Percentiles rank a stretch among this genome's conserved stretches.
These are phyloP conservation scores for Termitomyces sp. DNA, from an alignment of 768 basidiomycete genomes.

Conservation along the genomic window DNA sequence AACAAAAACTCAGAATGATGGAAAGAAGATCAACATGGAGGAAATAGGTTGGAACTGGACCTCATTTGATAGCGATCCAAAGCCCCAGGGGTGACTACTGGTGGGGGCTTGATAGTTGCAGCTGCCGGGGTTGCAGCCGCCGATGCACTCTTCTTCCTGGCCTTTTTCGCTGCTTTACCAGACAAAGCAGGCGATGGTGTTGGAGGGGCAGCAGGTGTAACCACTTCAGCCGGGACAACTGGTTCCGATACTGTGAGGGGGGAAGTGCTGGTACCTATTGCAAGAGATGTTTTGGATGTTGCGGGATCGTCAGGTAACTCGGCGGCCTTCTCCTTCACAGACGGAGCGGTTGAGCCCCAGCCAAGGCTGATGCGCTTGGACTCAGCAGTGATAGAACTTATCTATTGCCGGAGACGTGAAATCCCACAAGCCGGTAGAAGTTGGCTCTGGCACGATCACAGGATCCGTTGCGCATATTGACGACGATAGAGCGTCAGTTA, in stretches of 20 bases:
- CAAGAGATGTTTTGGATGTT: slow-evolving; percentile 15
- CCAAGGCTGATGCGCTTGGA: slow-evolving; percentile 5
- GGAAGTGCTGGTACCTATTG: slow-evolving; percentile 2
- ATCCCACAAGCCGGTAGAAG: slow-evolving; percentile 3
- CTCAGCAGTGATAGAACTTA: not conserved
- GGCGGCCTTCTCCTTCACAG: slow-evolving; percentile 4
- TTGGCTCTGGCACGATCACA: slow-evolving; percentile 3
- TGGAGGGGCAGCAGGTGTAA: not conserved
- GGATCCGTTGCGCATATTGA: slow-evolving; percentile 40
- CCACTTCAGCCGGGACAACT: slow-evolving; percentile 8
- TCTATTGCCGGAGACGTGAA: slow-evolving; percentile 7
- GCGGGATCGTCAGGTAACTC: not conserved
- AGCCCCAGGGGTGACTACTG: too few species aligned
- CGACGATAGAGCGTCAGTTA: slow-evolving; percentile 40
- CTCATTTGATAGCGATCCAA: too few species aligned
- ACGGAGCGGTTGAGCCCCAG: slow-evolving; percentile 6
- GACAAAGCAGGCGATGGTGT: not conserved
- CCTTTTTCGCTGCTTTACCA: slow-evolving; percentile 10
- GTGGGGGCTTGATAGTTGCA: slow-evolving; percentile 3
- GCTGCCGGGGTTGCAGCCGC: slow-evolving; percentile 11
- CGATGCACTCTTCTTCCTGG: slow-evolving; percentile 13
- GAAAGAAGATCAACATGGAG: too few species aligned
- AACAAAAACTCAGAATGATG: too few species aligned
- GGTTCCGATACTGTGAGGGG: slow-evolving; percentile 15
- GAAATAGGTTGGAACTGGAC: too few species aligned